These are phyloP conservation scores for Scheffersomyces illinoinensis DNA, from an alignment of 1,139 yeast species.

Conservation along the genomic window DNA sequence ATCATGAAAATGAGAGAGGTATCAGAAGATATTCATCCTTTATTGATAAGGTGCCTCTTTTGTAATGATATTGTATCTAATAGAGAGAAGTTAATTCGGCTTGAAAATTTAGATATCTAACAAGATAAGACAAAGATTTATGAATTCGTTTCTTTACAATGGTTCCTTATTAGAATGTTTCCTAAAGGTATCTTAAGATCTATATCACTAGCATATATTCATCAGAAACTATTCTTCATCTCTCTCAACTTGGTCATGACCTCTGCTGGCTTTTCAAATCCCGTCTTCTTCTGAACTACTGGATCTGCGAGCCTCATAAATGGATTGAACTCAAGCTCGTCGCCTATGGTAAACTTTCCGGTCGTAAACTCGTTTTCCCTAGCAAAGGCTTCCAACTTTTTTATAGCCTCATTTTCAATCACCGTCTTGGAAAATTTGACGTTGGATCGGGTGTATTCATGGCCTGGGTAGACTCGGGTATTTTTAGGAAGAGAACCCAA, in stretches of 20 bases:
- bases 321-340: constrained; percentile 83
- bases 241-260: constrained; percentile 70
- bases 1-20: background rate
- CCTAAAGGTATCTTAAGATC: background rate
- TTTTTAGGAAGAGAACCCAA: constrained; percentile 64
- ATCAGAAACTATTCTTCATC: constrained; percentile 60
- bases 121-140: too few relatives aligned
- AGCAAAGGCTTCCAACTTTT: constrained; percentile 52
- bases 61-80: background rate
- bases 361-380: constrained; percentile 68
- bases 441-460: constrained; percentile 87
- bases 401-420: constrained; percentile 55
- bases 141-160: background rate
- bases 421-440: constrained; percentile 73
- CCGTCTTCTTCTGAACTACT: constrained; percentile 49
- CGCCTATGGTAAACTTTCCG: constrained; percentile 80
- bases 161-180: background rate
- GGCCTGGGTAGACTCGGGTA: constrained; percentile 87
- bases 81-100: background rate
- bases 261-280: constrained; percentile 39
- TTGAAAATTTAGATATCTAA: background rate
- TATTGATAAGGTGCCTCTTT: background rate
- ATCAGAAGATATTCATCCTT: background rate
- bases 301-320: constrained; percentile 77
- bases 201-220: background rate